Conservation (phyloP, 495 filamentous ascomycete species). For the Lepraria neglecta region DNA sequence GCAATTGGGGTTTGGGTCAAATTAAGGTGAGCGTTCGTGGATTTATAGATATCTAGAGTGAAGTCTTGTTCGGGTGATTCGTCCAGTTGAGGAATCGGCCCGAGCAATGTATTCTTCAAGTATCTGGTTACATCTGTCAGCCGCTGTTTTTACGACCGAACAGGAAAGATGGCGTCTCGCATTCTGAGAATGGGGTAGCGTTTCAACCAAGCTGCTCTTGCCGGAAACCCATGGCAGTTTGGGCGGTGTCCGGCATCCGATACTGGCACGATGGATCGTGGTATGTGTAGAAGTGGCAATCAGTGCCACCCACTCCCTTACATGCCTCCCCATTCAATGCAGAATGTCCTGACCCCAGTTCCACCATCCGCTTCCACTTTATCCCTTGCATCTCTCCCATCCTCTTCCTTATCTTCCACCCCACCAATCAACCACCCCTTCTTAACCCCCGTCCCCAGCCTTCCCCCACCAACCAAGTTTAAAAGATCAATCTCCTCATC, state of each 20-base stretch:
- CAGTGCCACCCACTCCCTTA: slow-evolving; percentile 31
- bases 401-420: slow-evolving; percentile 19
- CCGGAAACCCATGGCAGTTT: no score
- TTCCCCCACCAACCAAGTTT: slow-evolving; percentile 75
- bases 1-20: no score
- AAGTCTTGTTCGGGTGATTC: no score
- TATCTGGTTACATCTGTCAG: no score
- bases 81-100: no score
- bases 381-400: slow-evolving; percentile 26
- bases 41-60: no score
- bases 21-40: no score
- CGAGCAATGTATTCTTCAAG: no score
- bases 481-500: slow-evolving; percentile 78
- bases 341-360: slow-evolving; percentile 57
- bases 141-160: no score
- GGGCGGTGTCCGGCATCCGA: no score
- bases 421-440: slow-evolving; percentile 90
- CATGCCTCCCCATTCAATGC: slow-evolving; percentile 81
- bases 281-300: not conserved
- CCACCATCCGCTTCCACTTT: slow-evolving; percentile 25
- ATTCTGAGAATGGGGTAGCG: no score
- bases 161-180: no score
- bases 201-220: not conserved
- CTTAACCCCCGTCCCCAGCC: slow-evolving; percentile 90
- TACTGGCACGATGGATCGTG: not conserved